phyloP scores from a whole-genome alignment of 202 grass and related monocot species.

The Setaria italica region DNA sequence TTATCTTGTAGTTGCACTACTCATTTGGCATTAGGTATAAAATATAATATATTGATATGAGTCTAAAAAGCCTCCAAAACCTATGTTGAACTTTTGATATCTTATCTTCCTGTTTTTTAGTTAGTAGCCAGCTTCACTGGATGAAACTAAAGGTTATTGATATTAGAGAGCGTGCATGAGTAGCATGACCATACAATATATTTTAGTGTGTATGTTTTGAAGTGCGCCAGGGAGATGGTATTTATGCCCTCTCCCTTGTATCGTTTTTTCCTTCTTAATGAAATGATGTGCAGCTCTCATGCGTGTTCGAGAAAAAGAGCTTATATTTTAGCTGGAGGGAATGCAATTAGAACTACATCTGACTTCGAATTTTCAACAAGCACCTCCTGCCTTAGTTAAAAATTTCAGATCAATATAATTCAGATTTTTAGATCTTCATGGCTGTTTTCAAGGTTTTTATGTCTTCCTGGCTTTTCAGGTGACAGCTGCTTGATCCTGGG shows the following conservation, averaged over 20 bases:
- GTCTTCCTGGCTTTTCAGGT: conserved; percentile 54
- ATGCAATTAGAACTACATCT: not conserved
- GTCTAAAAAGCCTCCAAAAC: not conserved
- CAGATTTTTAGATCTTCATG: conserved; percentile 21
- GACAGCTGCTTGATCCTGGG: conserved; percentile 85
- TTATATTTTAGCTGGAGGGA: conserved; percentile 1
- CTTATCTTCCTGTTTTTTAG: not conserved
- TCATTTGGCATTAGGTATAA: conserved; percentile 9
- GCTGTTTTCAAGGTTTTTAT: conserved; percentile 19
- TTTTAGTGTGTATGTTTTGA: not conserved
- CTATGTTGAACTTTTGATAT: conserved; percentile 1
- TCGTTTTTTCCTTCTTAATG: too few species aligned
- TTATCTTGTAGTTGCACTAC: conserved; percentile 9
- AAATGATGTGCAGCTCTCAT: too few species aligned
- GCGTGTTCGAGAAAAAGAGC: too few species aligned
- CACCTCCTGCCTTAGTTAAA: not conserved
- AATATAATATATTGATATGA: not conserved
- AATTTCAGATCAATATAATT: not conserved
- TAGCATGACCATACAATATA: not conserved
- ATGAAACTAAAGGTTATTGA: not conserved
- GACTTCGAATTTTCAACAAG: conserved; percentile 12
- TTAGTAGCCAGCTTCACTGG: conserved; percentile 22
- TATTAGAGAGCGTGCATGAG: conserved; percentile 23
- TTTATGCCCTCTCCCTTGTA: too few species aligned
- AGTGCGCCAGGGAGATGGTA: too few species aligned